Evolutionary conservation across 2,329 filamentous ascomycete species (phyloP).

Genomic region (Cladosporium cucumerinum): DNA sequence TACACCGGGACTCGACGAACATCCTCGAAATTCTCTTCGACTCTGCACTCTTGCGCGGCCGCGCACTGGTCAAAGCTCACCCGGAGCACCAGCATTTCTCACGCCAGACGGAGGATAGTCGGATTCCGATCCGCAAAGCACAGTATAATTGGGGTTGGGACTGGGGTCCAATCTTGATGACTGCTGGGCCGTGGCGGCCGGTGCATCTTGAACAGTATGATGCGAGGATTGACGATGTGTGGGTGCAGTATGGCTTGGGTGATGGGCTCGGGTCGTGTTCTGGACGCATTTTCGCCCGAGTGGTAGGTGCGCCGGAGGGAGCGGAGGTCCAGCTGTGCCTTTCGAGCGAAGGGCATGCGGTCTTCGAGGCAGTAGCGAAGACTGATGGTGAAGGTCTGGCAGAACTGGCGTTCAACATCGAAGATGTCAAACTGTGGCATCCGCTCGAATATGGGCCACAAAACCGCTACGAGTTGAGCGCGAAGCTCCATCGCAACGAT

Average conservation of each 20-base stretch:
- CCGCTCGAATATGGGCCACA: not conserved
- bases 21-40: constrained; percentile 56
- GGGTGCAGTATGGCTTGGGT: constrained; percentile 51
- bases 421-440: not conserved
- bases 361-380: not conserved
- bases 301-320: not conserved
- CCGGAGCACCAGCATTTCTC: constrained; percentile 54
- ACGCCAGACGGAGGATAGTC: constrained; percentile 51
- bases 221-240: constrained; percentile 63
- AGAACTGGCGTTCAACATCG: not conserved
- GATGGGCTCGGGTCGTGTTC: not conserved
- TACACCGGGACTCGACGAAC: not conserved
- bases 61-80: constrained; percentile 51
- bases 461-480: not conserved
- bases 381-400: not conserved
- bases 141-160: constrained; percentile 53
- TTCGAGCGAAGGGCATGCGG: not conserved
- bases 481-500: not conserved
- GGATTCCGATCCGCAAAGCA: constrained; percentile 52
- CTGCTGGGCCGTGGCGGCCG: constrained; percentile 61
- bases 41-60: constrained; percentile 51
- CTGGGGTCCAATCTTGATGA: constrained; percentile 49
- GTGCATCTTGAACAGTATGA: constrained; percentile 69
- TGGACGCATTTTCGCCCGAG: not conserved
- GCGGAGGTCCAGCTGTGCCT: not conserved